These are phyloP conservation scores for Nakazawaea siamensis DNA, from an alignment of 805 yeast genomes.

Conservation along the genomic window DNA sequence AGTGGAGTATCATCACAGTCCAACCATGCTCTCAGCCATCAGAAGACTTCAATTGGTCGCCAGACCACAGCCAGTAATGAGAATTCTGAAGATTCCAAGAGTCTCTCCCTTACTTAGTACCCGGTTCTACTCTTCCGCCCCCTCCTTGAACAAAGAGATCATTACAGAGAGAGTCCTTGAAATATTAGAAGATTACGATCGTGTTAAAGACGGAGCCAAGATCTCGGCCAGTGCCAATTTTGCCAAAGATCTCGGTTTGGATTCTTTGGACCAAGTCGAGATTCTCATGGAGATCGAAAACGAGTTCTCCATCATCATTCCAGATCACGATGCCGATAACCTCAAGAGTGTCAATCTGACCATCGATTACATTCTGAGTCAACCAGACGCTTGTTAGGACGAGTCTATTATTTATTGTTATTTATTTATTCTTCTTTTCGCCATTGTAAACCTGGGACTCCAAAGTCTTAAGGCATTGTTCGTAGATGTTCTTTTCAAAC, in stretches of 20 bases:
- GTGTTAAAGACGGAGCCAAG: constrained; percentile 30
- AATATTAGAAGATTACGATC: constrained; percentile 57
- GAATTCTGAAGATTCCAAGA: too few relatives aligned
- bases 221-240: constrained; percentile 40
- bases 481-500: constrained; percentile 31
- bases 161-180: constrained; percentile 56
- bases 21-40: neutral
- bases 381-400: constrained; percentile 35
- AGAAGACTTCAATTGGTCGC: neutral
- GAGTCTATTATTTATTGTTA: neutral
- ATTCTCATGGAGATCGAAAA: constrained; percentile 68
- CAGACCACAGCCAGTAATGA: neutral
- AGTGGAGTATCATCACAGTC: too few relatives aligned
- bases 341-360: constrained; percentile 93
- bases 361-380: constrained; percentile 72
- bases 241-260: constrained; percentile 59
- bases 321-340: constrained; percentile 89
- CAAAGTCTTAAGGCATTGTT: constrained; percentile 32
- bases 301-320: constrained; percentile 71
- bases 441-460: constrained; percentile 29
- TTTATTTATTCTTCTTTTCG: neutral
- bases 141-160: constrained; percentile 53
- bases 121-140: constrained; percentile 44
- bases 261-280: constrained; percentile 66
- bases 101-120: neutral